Conservation (phyloP, 1,139 yeast genomes). For the Scheffersomyces insectosa region DNA sequence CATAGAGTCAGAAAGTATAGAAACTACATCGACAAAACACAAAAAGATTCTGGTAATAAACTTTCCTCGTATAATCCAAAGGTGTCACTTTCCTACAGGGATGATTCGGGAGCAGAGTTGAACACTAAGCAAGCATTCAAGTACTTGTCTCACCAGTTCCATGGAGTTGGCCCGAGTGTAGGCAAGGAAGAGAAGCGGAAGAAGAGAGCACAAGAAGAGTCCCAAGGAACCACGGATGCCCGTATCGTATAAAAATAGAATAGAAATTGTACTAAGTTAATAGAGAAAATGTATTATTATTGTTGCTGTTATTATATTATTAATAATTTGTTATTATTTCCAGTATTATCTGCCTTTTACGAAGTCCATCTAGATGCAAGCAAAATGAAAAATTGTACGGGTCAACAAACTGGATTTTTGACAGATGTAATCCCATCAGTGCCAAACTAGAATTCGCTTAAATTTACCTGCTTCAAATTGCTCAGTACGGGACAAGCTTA, state of each 20-base stretch:
- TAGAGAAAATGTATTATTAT: no score
- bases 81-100: conserved; percentile 64
- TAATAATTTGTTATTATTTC: no score
- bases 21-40: neutral
- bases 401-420: no score
- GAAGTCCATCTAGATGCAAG: no score
- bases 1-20: conserved; percentile 18
- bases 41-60: conserved; percentile 22
- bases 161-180: conserved; percentile 48
- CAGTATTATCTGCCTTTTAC: no score
- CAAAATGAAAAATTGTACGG: no score
- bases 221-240: neutral
- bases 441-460: no score
- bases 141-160: conserved; percentile 81
- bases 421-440: no score
- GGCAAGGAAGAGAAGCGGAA: conserved; percentile 12
- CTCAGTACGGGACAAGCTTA: no score
- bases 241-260: neutral
- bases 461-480: no score
- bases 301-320: no score
- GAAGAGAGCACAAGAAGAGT: conserved; percentile 5
- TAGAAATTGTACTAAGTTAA: no score
- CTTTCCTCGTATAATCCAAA: conserved; percentile 61
- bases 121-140: conserved; percentile 81
- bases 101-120: conserved; percentile 67